A percentile compares a stretch with the other conserved stretches of the same genome.
These are phyloP conservation scores for Penicillium sp. DNA, from an alignment of 2,329 filamentous ascomycete species.

Conservation along the genomic window DNA sequence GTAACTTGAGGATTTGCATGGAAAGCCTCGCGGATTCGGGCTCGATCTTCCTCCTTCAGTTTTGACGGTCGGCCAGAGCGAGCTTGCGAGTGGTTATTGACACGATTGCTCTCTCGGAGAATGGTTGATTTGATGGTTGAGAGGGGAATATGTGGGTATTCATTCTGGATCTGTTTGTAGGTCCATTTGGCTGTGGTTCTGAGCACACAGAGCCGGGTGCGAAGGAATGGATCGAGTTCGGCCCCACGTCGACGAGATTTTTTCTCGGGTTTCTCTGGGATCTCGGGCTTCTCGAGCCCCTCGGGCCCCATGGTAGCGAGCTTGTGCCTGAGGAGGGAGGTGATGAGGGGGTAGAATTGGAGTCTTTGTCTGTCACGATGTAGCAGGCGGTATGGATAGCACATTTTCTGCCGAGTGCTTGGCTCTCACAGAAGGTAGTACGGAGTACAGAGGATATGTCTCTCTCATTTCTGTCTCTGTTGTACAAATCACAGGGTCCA, in stretches of 20 bases:
- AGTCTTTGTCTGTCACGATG: background rate
- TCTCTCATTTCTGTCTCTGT: background rate
- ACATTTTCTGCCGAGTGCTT: background rate
- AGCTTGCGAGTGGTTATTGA: constrained; percentile 1
- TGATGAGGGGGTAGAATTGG: background rate
- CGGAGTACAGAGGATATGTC: background rate
- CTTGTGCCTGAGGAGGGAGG: background rate
- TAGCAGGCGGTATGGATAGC: background rate
- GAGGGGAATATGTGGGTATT: constrained; percentile 10
- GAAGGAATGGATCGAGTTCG: constrained; percentile 13
- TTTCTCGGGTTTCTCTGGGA: background rate
- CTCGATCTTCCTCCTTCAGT: background rate
- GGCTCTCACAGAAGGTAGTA: background rate
- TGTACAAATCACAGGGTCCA: background rate
- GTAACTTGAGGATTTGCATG: background rate
- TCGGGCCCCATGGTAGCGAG: constrained; percentile 3
- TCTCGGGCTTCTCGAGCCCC: background rate
- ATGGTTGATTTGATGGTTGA: constrained; percentile 13
- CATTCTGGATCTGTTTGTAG: constrained; percentile 9
- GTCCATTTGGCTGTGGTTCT: constrained; percentile 11
- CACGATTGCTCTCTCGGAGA: background rate
- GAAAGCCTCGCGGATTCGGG: background rate
- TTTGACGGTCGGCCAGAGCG: constrained; percentile 4
- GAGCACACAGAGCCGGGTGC: constrained; percentile 10
- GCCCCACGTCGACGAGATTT: constrained; percentile 3